Evolutionary conservation across 805 yeast species (phyloP), one percentile per base, ranked within the genome.

Genomic region (Candida glaebosa): DNA sequence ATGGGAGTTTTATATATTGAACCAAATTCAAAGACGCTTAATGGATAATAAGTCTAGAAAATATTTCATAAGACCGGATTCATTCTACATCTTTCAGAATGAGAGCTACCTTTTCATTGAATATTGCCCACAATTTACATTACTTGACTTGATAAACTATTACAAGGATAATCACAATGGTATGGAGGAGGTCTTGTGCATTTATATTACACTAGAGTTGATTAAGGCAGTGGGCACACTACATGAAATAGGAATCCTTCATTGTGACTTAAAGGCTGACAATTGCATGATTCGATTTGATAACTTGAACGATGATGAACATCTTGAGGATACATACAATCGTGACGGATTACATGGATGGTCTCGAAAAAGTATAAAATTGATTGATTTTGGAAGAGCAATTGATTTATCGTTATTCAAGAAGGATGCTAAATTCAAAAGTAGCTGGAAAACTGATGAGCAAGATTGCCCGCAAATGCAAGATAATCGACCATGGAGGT

Each of bases 191-290:
- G 57, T 66, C 0, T 55, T 88, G 3, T 76, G 76, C 3, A 73
- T 84, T 43, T 84, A 78, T 52, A 64, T 87, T 30, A 69, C 91
- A 0, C 63, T 79, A 7, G 88, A 88, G 54, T 56, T 90, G 8
- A 52, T 89, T 34, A 70, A 76, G 32, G 69, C 78, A 0, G 61
- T 87, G 4, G 81, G 79, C 39, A 58, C 65, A 2, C 59, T 90
- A n/a, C 96, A 89, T 54, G 57, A 60, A 0, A 60, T 74, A 12
- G 82, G 82, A 0, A 79, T 89, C 1, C 68, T 89, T 9, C 96
- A 89, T 63, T 95, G 96, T 2, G 95, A 89, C 57, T 60, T 89
- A 40, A 86, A 84, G 54, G 83, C 96, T 0, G 96, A 86, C 47
- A 89, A 88, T 56, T 85, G 93, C 48, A 84, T 89, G 95, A 54